Evolutionary conservation across 176 grass and related monocot species (phyloP).

Genomic region (Zea mays): Zm-B73-REFERENCE-NAM-5.0 NC_050097.1:43269001-43269500

Average conservation of each 20-base stretch:
- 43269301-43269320: not conserved
- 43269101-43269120: too few species aligned
- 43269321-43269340: not conserved
- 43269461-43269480: slow-evolving; percentile 39
- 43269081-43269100: too few species aligned
- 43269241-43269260: not conserved
- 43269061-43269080: too few species aligned
- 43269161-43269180: too few species aligned
- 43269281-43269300: not conserved
- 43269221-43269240: not conserved
- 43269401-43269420: slow-evolving; percentile 33
- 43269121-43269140: too few species aligned
- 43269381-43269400: slow-evolving; percentile 9
- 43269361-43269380: slow-evolving; percentile 23
- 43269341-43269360: not conserved
- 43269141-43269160: too few species aligned
- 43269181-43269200: too few species aligned
- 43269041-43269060: too few species aligned
- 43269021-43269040: too few species aligned
- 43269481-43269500: not conserved
- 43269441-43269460: slow-evolving; percentile 53
- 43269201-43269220: too few species aligned
- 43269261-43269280: slow-evolving; percentile 8
- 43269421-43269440: slow-evolving; percentile 28
- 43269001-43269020: too few species aligned